Conservation (phyloP, 139 green algal species). For the Pseudopediastrum boryanum region DNA sequence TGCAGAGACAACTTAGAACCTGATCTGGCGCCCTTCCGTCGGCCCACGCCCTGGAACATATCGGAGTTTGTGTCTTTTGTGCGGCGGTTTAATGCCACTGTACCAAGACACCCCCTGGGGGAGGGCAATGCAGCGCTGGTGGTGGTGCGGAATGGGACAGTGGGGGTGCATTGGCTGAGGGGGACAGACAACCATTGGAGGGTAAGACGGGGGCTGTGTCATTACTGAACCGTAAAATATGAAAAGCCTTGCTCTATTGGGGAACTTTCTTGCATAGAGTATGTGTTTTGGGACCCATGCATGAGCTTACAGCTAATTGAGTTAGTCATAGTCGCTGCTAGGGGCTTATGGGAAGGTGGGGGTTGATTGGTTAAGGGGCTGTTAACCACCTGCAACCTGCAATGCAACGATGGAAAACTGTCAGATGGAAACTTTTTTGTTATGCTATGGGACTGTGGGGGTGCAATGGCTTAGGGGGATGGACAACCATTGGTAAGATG, state of each 20-base stretch:
- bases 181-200: conserved; percentile 39
- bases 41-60: neutral
- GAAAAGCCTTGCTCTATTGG: neutral
- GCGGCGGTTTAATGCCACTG: conserved; percentile 22
- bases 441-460: no score
- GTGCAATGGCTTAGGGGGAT: no score
- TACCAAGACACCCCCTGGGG: conserved; percentile 30
- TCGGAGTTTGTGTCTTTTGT: neutral
- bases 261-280: neutral
- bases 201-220: neutral
- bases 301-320: no score
- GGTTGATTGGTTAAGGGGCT: neutral
- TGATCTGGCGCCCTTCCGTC: conserved; percentile 33
- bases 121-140: conserved; percentile 41
- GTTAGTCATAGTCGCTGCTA: neutral
- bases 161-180: conserved; percentile 34
- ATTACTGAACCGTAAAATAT: no score
- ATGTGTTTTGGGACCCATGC: no score
- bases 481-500: no score
- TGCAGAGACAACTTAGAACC: conserved; percentile 39
- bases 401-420: no score
- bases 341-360: no score
- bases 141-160: conserved; percentile 22
- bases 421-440: no score
- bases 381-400: no score